A percentile compares a stretch with the other conserved stretches of the same genome.
phyloP scores from a whole-genome alignment of 495 filamentous ascomycete genomes.

The Penicillium ucsense region DNA sequence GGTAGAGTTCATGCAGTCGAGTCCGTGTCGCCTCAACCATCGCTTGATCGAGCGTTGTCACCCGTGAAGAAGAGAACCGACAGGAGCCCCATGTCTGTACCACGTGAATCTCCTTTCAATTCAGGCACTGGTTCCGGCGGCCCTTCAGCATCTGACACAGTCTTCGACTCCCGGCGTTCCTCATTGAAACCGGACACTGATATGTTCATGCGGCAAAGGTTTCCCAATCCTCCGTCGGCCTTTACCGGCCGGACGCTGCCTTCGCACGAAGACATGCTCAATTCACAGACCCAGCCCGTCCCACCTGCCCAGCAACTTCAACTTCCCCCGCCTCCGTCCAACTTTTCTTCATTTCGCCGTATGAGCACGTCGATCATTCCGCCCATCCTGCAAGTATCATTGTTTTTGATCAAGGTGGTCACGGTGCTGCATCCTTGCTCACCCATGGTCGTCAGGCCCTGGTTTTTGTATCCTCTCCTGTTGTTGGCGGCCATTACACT shows the following conservation, averaged over 20 bases:
- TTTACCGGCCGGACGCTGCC: slow-evolving; percentile 13
- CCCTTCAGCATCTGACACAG: slow-evolving; percentile 8
- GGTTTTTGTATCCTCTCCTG: slow-evolving; percentile 52
- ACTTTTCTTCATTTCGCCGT: slow-evolving; percentile 17
- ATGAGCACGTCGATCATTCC: slow-evolving; percentile 15
- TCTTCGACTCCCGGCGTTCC: slow-evolving; percentile 9
- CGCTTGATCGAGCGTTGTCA: slow-evolving; percentile 21
- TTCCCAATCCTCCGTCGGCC: slow-evolving; percentile 14
- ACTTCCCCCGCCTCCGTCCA: slow-evolving; percentile 46
- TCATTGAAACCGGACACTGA: slow-evolving; percentile 26
- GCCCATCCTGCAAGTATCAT: slow-evolving; percentile 22
- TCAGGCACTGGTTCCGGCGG: slow-evolving; percentile 13
- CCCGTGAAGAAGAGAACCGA: slow-evolving; percentile 20
- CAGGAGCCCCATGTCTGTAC: slow-evolving; percentile 15
- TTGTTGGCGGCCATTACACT: slow-evolving; percentile 47
- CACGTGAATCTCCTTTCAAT: slow-evolving; percentile 26
- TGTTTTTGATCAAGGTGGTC: slow-evolving; percentile 49
- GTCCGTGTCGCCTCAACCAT: slow-evolving; percentile 18
- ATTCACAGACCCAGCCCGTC: slow-evolving; percentile 10
- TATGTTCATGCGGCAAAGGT: slow-evolving; percentile 27
- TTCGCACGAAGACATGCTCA: slow-evolving; percentile 14
- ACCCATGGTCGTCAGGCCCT: slow-evolving; percentile 49
- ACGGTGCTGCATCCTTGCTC: slow-evolving; percentile 49
- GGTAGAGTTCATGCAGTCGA: slow-evolving; percentile 50
- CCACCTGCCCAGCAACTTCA: slow-evolving; percentile 32